Evolutionary conservation across 345 rosid species (phyloP), one percentile per base, ranked within the genome.

Genomic region (Salix viminalis): DNA sequence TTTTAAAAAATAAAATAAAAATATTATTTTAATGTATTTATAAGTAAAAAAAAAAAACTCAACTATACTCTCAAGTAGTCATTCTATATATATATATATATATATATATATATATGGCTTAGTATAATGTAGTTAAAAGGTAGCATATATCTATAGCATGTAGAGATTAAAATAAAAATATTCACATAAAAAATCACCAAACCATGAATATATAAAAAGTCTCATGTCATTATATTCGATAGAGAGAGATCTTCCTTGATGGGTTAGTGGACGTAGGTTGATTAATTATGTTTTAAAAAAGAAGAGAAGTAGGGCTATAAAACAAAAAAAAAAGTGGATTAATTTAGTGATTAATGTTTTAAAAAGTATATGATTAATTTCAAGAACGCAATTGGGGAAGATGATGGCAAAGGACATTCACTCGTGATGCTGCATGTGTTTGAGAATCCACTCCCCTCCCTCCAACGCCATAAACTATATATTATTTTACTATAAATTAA

Each of bases 341-440:
- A 56, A n/a, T 36, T 18, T 65, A 50, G 15, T 19, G 5, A 58
- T 58, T 58, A 21, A 0, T 2, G 13, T 32, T n/a, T 5, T 61
- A 18, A 21, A 21, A 52, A 28, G 65, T n/a, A 65, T 41, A 21
- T 58, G 28, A 58, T n/a, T 58, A 74, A 80, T 76, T 78, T 79
- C 65, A 42, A 64, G 23, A 75, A 80, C 83, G 73, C 74, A 23
- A 58, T 62, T 76, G 88, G 79, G 83, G 79, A 78, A 67, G 77
- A 84, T 83, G 87, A 84, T 81, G 75, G 76, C 82, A 56, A 82
- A 79, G 81, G 79, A 76, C 83, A 83, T 83, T 76, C 73, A 69
- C 74, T 70, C 77, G 82, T 39, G 79, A 76, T 28, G 79, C 68
- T 80, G 82, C 86, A 84, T 82, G 86, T 81, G 86, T 83, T 79